Conservation (phyloP, 306 rosid species). For the Gastrolobium villosum region DNA sequence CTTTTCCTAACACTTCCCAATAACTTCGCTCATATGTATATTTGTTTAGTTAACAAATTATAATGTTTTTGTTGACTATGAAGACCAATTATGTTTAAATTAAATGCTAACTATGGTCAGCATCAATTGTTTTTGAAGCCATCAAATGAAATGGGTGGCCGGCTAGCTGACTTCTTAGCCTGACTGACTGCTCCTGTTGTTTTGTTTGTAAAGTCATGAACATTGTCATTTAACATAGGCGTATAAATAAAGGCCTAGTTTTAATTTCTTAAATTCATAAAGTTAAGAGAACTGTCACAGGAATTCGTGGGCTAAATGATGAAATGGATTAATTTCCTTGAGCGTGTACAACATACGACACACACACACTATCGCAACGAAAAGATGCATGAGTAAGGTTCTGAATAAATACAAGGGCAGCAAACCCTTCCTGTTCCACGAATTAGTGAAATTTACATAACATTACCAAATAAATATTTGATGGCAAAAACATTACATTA, state of each 20-base stretch:
- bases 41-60: no score
- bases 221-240: no score
- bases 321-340: background rate
- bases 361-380: background rate
- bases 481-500: no score
- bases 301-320: no score
- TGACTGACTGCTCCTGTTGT: background rate
- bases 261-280: no score
- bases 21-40: no score
- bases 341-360: background rate
- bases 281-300: no score
- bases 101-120: background rate
- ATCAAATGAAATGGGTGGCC: background rate
- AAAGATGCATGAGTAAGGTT: constrained; percentile 17
- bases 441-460: constrained; percentile 17
- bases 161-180: background rate
- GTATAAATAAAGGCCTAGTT: no score
- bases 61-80: background rate
- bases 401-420: background rate
- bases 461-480: no score
- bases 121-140: constrained; percentile 4
- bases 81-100: background rate
- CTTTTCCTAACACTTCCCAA: background rate
- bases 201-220: background rate
- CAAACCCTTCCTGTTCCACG: constrained; percentile 12